phyloP scores from a whole-genome alignment of 306 rosid species.

The Glycine latifolia region DNA sequence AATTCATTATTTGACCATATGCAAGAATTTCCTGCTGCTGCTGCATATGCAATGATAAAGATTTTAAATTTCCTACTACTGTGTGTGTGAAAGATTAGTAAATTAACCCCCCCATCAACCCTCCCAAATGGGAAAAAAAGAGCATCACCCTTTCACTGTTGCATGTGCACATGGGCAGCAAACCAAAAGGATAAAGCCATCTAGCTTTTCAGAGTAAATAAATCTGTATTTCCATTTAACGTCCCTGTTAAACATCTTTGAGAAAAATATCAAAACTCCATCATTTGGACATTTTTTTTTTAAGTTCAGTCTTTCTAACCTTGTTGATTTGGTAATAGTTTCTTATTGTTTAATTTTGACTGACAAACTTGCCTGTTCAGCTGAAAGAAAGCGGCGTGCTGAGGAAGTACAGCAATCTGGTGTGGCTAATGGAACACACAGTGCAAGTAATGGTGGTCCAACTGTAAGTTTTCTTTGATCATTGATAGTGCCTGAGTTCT shows the following conservation, averaged over 20 bases:
- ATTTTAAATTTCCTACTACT: constrained; percentile 1
- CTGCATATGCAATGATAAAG: neutral
- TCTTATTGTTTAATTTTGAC: neutral
- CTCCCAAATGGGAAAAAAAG: neutral
- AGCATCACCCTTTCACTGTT: neutral
- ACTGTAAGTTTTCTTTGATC: constrained; percentile 61
- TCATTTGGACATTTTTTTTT: constrained; percentile 12
- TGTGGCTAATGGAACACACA: constrained; percentile 67
- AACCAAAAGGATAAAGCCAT: neutral
- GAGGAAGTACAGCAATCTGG: constrained; percentile 73
- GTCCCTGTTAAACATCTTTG: neutral
- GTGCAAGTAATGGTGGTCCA: constrained; percentile 77
- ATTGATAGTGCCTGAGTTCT: neutral
- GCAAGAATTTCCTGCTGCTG: constrained; percentile 6
- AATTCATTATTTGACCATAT: neutral
- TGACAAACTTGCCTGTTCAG: constrained; percentile 57
- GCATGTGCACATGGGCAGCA: neutral
- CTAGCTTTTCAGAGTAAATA: neutral
- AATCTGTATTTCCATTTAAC: neutral
- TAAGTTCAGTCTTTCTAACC: neutral
- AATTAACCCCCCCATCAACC: neutral
- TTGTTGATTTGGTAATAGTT: neutral
- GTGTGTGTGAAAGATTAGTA: constrained; percentile 7
- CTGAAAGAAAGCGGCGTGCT: constrained; percentile 76
- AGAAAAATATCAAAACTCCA: neutral